These are phyloP conservation scores for Suhomyces maxii DNA, from an alignment of 1,139 yeast species.

Conservation along the genomic window DNA sequence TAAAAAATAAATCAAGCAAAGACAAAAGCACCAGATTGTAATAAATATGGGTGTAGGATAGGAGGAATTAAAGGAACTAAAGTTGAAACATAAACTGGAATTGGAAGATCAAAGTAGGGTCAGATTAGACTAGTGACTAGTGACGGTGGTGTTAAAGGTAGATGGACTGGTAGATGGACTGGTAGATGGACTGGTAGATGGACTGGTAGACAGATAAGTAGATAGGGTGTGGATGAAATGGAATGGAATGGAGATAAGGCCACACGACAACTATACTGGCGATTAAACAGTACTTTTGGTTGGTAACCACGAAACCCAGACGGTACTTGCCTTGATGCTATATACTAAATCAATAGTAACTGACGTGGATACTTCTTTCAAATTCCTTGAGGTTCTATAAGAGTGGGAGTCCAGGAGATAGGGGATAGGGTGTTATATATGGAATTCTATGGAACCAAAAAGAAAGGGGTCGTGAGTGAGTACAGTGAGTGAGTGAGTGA, in stretches of 20 bases:
- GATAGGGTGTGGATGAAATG: neutral
- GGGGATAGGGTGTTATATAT: constrained; percentile 4
- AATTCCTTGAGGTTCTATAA: neutral
- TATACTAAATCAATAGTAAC: neutral
- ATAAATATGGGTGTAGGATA: neutral
- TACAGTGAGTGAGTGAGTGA: neutral
- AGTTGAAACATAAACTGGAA: neutral
- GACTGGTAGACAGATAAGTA: too few species aligned
- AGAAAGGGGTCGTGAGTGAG: constrained; percentile 7
- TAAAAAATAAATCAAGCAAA: constrained; percentile 3
- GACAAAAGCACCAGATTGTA: neutral
- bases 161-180: too few species aligned
- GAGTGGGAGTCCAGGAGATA: neutral
- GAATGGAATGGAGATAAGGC: neutral
- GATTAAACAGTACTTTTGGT: neutral
- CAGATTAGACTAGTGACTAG: neutral
- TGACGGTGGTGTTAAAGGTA: neutral
- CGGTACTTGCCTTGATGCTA: neutral
- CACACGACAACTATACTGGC: neutral
- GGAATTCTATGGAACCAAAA: constrained; percentile 6
- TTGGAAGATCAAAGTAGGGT: neutral
- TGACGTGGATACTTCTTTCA: neutral
- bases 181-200: too few species aligned
- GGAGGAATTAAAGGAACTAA: neutral
- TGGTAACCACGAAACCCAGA: neutral